Percentiles rank a stretch among this genome's conserved stretches.
These are phyloP conservation scores for Lepidium campestre DNA, from an alignment of 441 rosid species.

Conservation along the genomic window DNA sequence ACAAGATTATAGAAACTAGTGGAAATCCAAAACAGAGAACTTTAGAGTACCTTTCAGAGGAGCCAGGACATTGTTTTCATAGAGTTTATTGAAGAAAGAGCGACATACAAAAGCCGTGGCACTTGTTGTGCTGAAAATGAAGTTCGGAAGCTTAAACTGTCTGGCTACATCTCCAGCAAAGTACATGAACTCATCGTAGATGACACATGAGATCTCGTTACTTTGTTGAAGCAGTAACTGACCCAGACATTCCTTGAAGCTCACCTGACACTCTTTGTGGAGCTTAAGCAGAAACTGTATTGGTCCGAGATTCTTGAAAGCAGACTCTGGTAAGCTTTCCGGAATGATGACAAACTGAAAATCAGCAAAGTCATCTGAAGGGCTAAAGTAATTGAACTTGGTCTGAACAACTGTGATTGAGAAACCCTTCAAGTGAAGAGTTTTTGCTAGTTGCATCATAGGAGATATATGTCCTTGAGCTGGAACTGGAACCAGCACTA, in stretches of 20 bases:
- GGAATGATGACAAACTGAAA: constrained; percentile 28
- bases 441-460: constrained; percentile 35
- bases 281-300: not conserved
- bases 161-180: constrained; percentile 34
- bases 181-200: constrained; percentile 49
- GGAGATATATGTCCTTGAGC: constrained; percentile 40
- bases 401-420: constrained; percentile 19
- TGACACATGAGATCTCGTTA: constrained; percentile 23
- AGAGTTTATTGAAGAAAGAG: not conserved
- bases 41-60: not conserved
- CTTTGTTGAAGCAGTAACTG: constrained; percentile 11
- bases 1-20: not conserved
- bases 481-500: constrained; percentile 34
- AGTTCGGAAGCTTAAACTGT: constrained; percentile 31
- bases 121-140: constrained; percentile 34
- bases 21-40: not conserved
- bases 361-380: constrained; percentile 16
- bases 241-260: constrained; percentile 22
- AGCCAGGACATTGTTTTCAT: not conserved
- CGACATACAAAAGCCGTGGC: constrained; percentile 26
- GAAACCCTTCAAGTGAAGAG: constrained; percentile 33
- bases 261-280: constrained; percentile 18
- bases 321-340: constrained; percentile 19
- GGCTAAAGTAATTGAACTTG: not conserved
- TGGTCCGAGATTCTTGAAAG: not conserved